Percentiles rank a stretch among this genome's conserved stretches.
Evolutionary conservation across 2,329 filamentous ascomycete species (phyloP).

Genomic region (Penicillium crustosum): DNA sequence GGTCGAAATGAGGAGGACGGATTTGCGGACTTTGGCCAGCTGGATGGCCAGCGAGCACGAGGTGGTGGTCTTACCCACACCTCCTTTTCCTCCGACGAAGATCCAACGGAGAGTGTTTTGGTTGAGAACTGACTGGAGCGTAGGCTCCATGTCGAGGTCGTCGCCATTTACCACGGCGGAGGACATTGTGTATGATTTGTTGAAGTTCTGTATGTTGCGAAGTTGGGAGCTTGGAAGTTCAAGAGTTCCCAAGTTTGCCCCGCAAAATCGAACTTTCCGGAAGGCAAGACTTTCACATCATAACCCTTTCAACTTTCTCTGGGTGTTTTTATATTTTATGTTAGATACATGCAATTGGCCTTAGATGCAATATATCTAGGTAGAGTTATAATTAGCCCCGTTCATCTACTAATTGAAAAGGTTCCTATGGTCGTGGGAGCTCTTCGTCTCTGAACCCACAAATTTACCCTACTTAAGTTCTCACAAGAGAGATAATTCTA

Average conservation of each 20-base stretch:
- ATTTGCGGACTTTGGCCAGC: constrained; percentile 90
- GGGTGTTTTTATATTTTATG: neutral
- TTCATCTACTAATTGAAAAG: neutral
- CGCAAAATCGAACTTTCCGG: constrained; percentile 37
- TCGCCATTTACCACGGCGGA: constrained; percentile 53
- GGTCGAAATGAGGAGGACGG: constrained; percentile 94
- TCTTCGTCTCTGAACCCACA: neutral
- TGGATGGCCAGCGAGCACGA: constrained; percentile 98
- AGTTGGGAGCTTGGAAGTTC: constrained; percentile 7
- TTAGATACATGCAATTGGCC: neutral
- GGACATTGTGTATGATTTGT: constrained; percentile 34
- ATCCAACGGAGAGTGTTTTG: constrained; percentile 97
- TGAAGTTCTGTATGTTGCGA: constrained; percentile 1
- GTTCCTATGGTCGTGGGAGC: neutral
- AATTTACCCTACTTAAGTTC: neutral
- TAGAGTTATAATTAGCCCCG: neutral
- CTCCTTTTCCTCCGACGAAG: constrained; percentile 97
- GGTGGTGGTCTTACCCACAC: constrained; percentile 98
- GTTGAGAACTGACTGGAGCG: constrained; percentile 90
- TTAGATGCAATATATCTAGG: neutral
- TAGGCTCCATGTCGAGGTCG: constrained; percentile 77
- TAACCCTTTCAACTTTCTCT: neutral
- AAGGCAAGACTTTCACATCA: constrained; percentile 18
- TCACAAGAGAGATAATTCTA: neutral
- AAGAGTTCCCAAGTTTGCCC: constrained; percentile 21